Conservation (phyloP, 768 basidiomycete genomes). For the Dacryopinax primogenitus region DNA sequence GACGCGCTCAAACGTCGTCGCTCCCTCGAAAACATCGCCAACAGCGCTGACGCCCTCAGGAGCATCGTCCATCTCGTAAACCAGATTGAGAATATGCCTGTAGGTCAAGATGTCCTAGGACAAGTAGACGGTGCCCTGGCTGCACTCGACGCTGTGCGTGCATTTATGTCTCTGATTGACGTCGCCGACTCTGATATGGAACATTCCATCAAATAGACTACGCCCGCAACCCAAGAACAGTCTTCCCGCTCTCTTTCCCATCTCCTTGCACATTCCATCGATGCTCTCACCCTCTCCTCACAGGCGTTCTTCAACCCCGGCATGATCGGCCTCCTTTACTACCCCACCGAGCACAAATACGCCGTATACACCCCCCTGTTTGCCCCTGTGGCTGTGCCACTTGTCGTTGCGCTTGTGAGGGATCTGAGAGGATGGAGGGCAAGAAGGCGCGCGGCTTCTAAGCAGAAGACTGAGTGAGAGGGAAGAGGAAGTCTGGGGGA, state of each 20-base stretch:
- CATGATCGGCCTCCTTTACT: slow-evolving; percentile 91
- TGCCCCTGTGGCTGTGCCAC: slow-evolving; percentile 74
- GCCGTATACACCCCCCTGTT: slow-evolving; percentile 94
- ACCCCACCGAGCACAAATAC: slow-evolving; percentile 95
- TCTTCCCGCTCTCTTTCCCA: neutral
- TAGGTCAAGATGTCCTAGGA: slow-evolving; percentile 58
- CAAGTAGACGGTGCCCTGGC: slow-evolving; percentile 59
- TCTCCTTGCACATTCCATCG: slow-evolving; percentile 42
- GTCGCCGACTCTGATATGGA: neutral
- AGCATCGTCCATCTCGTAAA: slow-evolving; percentile 76
- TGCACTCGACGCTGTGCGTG: slow-evolving; percentile 57
- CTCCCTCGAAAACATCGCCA: slow-evolving; percentile 51
- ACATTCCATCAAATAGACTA: neutral
- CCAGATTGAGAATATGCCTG: slow-evolving; percentile 86
- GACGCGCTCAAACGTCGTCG: slow-evolving; percentile 63
- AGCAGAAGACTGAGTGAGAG: neutral
- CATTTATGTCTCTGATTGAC: neutral
- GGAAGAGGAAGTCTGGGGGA: too few relatives aligned
- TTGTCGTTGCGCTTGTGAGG: slow-evolving; percentile 58
- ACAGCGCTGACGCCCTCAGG: slow-evolving; percentile 56
- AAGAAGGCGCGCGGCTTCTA: slow-evolving; percentile 13
- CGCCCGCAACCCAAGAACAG: neutral
- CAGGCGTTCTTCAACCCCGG: slow-evolving; percentile 93
- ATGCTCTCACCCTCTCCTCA: slow-evolving; percentile 54
- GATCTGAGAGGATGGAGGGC: slow-evolving; percentile 56